phyloP scores from a whole-genome alignment of 768 basidiomycete genomes.

The Tulasnella sp. region DNA sequence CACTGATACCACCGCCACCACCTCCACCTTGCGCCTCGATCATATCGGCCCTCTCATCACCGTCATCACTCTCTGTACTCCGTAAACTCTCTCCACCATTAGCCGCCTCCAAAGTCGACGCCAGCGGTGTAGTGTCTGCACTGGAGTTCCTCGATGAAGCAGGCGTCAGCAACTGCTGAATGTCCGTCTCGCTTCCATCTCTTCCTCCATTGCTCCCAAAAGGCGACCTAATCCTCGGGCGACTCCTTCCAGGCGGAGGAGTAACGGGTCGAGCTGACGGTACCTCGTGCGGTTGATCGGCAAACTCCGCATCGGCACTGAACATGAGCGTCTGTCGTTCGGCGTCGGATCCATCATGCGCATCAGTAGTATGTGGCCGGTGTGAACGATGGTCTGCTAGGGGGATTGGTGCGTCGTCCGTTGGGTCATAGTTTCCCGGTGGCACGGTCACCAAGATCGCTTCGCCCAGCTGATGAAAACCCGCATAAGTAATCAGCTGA shows the following conservation, averaged over 20 bases:
- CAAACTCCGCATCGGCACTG: conserved; percentile 10
- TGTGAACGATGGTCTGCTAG: neutral
- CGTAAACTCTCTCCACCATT: neutral
- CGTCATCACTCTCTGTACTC: neutral
- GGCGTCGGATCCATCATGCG: neutral
- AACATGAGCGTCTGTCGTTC: conserved; percentile 17
- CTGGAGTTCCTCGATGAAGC: neutral
- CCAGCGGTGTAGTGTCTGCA: neutral
- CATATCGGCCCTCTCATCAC: neutral
- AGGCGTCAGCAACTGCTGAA: neutral
- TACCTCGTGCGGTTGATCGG: conserved; percentile 3
- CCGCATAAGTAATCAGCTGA: conserved; percentile 20
- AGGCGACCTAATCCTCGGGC: neutral
- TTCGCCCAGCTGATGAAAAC: conserved; percentile 55
- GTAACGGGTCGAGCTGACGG: neutral
- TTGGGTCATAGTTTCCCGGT: conserved; percentile 25
- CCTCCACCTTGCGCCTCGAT: neutral
- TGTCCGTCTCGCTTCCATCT: neutral
- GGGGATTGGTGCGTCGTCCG: conserved; percentile 3
- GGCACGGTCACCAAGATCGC: conserved; percentile 64
- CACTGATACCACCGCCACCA: conserved; percentile 38
- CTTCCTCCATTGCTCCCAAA: conserved; percentile 1
- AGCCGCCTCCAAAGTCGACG: neutral
- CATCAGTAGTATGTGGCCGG: neutral
- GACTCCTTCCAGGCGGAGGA: conserved; percentile 1